Percentiles rank a stretch among this genome's conserved stretches.
phyloP scores from a whole-genome alignment of 2,329 filamentous ascomycete genomes.

The Nigrospora sphaerica region DNA sequence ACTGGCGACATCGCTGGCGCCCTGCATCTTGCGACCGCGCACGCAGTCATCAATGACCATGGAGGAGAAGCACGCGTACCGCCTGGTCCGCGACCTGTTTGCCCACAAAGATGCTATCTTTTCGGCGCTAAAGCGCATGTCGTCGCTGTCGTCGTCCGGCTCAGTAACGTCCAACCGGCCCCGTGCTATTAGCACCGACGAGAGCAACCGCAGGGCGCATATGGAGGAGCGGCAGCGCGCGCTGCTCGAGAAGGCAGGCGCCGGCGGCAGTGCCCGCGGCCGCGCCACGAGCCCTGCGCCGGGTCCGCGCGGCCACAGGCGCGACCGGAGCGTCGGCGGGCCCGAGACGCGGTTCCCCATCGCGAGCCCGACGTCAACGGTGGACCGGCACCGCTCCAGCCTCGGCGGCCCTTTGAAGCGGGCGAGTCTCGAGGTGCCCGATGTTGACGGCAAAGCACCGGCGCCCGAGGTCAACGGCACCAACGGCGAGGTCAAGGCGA shows the following conservation, averaged over 20 bases:
- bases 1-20: constrained; percentile 68
- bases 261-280: constrained; percentile 52
- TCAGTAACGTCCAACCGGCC: constrained; percentile 55
- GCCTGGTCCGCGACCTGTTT: constrained; percentile 86
- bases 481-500: constrained; percentile 29
- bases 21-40: constrained; percentile 82
- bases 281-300: constrained; percentile 69
- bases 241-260: constrained; percentile 55
- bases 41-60: constrained; percentile 85
- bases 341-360: constrained; percentile 82
- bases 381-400: constrained; percentile 42
- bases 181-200: constrained; percentile 87
- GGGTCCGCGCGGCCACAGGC: constrained; percentile 53
- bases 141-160: constrained; percentile 58
- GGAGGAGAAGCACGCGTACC: constrained; percentile 89
- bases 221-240: constrained; percentile 91
- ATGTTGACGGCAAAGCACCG: constrained; percentile 39
- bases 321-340: constrained; percentile 70
- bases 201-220: constrained; percentile 87
- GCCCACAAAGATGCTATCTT: constrained; percentile 94
- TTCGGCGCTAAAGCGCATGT: constrained; percentile 88
- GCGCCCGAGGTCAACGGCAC: constrained; percentile 27
- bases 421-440: constrained; percentile 76
- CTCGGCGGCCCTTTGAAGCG: constrained; percentile 45
- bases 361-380: constrained; percentile 52